Evolutionary conservation across 257 asterid species (phyloP).

Genomic region (Ehretia macrophylla): DNA sequence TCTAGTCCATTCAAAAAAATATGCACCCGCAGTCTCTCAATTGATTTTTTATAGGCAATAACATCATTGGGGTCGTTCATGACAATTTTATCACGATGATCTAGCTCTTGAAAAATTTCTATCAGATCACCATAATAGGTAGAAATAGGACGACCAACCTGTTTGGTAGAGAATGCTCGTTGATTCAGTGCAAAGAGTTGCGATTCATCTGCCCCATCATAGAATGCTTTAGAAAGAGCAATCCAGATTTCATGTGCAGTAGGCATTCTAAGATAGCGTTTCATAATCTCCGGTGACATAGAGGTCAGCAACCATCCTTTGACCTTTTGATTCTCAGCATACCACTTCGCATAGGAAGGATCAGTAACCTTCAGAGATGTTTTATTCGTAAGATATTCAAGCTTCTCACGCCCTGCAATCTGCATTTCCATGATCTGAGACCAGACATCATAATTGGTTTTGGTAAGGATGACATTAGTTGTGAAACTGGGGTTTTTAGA

Average conservation of each 20-base stretch:
- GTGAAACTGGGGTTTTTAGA: background rate
- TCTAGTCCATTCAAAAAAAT: conserved; percentile 3
- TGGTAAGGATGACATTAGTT: background rate
- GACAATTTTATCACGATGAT: background rate
- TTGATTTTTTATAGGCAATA: background rate
- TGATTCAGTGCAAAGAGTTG: conserved; percentile 3
- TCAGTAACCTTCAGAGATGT: background rate
- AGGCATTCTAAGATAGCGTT: background rate
- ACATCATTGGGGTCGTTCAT: conserved; percentile 3
- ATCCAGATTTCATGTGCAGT: conserved; percentile 2
- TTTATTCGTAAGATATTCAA: background rate
- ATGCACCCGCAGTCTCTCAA: background rate
- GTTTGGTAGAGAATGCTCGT: background rate
- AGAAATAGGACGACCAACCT: background rate
- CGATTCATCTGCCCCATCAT: conserved; percentile 1
- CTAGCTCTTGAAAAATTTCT: too few relatives aligned
- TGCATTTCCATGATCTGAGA: background rate
- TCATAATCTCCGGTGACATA: background rate
- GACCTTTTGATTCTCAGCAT: too few relatives aligned
- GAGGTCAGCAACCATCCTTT: background rate
- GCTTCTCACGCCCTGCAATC: background rate
- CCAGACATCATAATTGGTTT: conserved; percentile 2
- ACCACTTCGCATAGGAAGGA: conserved; percentile 1
- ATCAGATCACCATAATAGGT: conserved; percentile 2
- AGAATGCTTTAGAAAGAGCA: background rate